Conservation (phyloP, 257 asterid species). For the Solanum megistacrolobum region DNA sequence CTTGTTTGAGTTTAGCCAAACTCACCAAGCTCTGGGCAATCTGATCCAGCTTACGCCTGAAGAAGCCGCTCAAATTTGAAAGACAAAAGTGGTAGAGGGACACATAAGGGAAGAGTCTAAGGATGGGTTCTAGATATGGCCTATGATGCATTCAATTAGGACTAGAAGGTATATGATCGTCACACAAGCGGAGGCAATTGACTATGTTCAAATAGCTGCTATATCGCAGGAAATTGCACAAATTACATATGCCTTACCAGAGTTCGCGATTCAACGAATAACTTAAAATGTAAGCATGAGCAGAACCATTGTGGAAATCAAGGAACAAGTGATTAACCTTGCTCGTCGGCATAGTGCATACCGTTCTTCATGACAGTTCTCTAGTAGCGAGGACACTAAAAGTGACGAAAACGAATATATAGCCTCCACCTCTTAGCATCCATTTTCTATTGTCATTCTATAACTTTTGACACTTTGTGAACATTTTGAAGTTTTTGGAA, state of each 20-base stretch:
- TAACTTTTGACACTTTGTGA: too few relatives aligned
- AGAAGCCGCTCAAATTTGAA: neutral
- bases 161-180: neutral
- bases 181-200: neutral
- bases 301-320: neutral
- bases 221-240: neutral
- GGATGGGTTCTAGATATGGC: neutral
- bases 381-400: neutral
- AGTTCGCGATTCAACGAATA: neutral
- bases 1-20: too few relatives aligned
- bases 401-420: neutral
- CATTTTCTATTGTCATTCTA: too few relatives aligned
- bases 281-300: neutral
- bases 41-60: neutral
- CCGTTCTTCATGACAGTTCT: neutral
- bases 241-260: neutral
- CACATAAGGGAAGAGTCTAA: neutral
- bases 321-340: neutral
- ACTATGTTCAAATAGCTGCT: neutral
- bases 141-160: too few relatives aligned
- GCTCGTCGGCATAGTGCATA: neutral
- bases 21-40: too few relatives aligned
- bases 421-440: too few relatives aligned
- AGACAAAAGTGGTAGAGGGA: neutral
- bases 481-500: too few relatives aligned